These are phyloP conservation scores for Hyaloscypha variabilis DNA, from an alignment of 495 filamentous ascomycete genomes.

Conservation along the genomic window DNA sequence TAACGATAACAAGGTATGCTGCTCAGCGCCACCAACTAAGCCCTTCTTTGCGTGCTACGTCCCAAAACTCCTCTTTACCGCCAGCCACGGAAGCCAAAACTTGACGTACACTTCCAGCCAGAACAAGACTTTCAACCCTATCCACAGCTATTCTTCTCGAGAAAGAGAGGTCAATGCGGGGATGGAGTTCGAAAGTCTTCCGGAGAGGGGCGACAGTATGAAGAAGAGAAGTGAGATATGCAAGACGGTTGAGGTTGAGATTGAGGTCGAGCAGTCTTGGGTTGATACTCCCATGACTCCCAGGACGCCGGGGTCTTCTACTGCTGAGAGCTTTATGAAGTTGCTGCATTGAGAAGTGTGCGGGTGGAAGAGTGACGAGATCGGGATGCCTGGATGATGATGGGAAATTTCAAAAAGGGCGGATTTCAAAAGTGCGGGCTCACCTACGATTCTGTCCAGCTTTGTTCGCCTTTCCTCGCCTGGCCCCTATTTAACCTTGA, in stretches of 20 bases:
- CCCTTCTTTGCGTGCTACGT: conserved; percentile 10
- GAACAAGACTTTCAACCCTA: neutral
- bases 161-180: neutral
- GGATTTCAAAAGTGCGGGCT: no score
- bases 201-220: no score
- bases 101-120: neutral
- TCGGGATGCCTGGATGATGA: no score
- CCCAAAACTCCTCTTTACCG: neutral
- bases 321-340: no score
- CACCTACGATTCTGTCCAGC: no score
- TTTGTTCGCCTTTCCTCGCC: no score
- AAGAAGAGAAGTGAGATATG: neutral
- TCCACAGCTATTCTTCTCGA: neutral
- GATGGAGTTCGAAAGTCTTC: neutral
- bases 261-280: neutral
- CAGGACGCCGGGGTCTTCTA: neutral
- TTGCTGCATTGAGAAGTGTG: no score
- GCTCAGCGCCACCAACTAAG: conserved; percentile 8
- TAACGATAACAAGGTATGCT: neutral
- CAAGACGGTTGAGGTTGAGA: neutral
- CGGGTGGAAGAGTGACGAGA: no score
- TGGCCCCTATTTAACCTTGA: no score
- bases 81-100: neutral
- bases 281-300: neutral
- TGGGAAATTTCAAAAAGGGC: no score